phyloP scores from a whole-genome alignment of 2,329 filamentous ascomycete species.

The Tolypocladium pustulatum region DNA sequence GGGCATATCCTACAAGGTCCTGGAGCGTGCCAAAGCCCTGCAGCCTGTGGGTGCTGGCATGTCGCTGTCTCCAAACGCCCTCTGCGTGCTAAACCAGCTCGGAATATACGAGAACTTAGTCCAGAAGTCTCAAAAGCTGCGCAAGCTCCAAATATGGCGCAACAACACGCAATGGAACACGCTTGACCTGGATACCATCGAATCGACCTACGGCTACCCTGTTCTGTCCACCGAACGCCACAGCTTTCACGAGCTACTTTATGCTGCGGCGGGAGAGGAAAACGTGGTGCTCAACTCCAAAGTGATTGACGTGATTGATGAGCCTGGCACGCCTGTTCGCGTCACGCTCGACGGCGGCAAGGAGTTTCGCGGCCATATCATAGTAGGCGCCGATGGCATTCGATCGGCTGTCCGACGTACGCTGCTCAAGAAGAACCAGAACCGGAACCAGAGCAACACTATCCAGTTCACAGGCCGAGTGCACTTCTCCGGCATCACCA shows the following conservation, averaged over 20 bases:
- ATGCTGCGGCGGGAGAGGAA: conserved; percentile 5
- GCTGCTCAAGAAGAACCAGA: conserved; percentile 2
- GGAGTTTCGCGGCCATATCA: conserved; percentile 3
- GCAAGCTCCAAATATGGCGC: conserved; percentile 7
- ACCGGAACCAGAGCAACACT: conserved; percentile 4
- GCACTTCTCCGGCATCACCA: conserved; percentile 9
- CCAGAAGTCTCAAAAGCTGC: conserved; percentile 5
- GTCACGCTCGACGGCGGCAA: conserved; percentile 4
- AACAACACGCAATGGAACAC: conserved; percentile 7
- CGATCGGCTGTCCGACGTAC: conserved; percentile 6
- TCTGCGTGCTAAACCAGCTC: conserved; percentile 8
- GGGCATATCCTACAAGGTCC: conserved; percentile 7
- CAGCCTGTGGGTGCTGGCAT: conserved; percentile 9
- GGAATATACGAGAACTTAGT: conserved; percentile 6
- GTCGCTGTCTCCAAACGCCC: conserved; percentile 9
- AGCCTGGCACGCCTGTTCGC: conserved; percentile 3
- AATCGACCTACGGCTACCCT: conserved; percentile 6
- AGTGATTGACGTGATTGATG: conserved; percentile 7
- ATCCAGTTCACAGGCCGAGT: conserved; percentile 9
- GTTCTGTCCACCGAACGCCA: conserved; percentile 7
- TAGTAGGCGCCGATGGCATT: conserved; percentile 10
- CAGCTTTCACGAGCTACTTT: conserved; percentile 7
- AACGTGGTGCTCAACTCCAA: conserved; percentile 3
- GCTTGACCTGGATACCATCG: conserved; percentile 1
- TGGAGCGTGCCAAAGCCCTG: conserved; percentile 6